phyloP scores from a whole-genome alignment of 1,284 basidiomycete genomes.

The Melampsora americana region DNA sequence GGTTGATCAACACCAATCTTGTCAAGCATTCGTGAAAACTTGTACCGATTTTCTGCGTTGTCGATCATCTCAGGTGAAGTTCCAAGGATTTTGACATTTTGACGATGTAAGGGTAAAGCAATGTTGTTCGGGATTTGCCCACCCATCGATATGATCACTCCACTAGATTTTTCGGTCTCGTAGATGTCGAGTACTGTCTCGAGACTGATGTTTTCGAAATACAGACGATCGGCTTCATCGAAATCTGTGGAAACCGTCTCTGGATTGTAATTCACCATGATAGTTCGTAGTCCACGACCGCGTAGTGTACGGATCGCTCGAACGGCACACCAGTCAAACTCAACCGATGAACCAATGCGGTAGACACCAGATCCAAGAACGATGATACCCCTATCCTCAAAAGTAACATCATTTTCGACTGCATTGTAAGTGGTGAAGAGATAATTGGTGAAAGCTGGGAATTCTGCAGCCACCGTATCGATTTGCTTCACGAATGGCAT shows the following conservation, averaged over 20 bases:
- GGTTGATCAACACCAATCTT: constrained; percentile 98
- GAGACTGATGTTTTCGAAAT: constrained; percentile 97
- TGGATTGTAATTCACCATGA: constrained; percentile 99
- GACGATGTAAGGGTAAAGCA: constrained; percentile 83
- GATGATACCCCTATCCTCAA: constrained; percentile 90
- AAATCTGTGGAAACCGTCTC: constrained; percentile 99
- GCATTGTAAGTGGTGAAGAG: constrained; percentile 98
- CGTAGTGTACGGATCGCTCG: constrained; percentile 92
- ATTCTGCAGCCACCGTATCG: constrained; percentile 97
- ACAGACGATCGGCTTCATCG: constrained; percentile 94
- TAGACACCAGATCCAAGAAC: constrained; percentile 97
- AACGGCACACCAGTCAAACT: constrained; percentile 99
- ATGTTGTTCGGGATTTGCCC: constrained; percentile 99
- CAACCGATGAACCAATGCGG: constrained; percentile 96
- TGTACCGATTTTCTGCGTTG: constrained; percentile 97
- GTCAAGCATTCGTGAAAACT: constrained; percentile 95
- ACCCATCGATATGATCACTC: constrained; percentile 95
- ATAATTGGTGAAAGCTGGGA: constrained; percentile 98
- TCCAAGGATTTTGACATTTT: constrained; percentile 96
- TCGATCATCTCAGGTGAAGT: constrained; percentile 99
- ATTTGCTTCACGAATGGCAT: constrained; percentile 96
- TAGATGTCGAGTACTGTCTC: constrained; percentile 98
- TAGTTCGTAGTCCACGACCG: constrained; percentile 86
- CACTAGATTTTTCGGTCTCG: constrained; percentile 80
- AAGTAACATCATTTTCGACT: constrained; percentile 81